phyloP scores from a whole-genome alignment of 495 filamentous ascomycete genomes.

The Daldinia vernicosa region DNA sequence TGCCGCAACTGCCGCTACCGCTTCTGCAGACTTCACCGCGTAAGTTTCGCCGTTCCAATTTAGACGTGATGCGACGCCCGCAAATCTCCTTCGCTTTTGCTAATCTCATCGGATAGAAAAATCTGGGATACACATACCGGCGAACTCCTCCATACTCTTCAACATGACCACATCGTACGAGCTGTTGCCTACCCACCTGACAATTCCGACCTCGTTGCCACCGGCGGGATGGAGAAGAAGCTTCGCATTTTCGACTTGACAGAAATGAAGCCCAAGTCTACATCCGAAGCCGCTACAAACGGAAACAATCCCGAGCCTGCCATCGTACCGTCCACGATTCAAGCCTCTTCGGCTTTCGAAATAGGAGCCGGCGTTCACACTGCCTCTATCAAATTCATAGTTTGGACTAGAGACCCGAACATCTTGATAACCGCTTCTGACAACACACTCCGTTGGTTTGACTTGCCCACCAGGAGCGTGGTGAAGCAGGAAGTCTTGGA shows the following conservation, averaged over 20 bases:
- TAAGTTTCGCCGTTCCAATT: constrained; percentile 52
- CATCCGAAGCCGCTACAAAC: constrained; percentile 33
- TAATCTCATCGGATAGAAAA: constrained; percentile 64
- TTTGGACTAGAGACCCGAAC: constrained; percentile 89
- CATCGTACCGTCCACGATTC: constrained; percentile 51
- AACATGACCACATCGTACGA: constrained; percentile 93
- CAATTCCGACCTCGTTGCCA: constrained; percentile 80
- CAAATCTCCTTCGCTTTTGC: background rate
- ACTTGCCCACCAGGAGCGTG: constrained; percentile 76
- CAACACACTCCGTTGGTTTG: constrained; percentile 93
- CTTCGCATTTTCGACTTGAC: constrained; percentile 91
- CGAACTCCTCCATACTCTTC: constrained; percentile 85
- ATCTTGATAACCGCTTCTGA: constrained; percentile 90
- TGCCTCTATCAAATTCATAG: constrained; percentile 90
- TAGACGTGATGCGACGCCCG: background rate
- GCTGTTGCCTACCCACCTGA: constrained; percentile 89
- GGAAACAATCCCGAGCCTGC: constrained; percentile 29
- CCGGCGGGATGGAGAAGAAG: constrained; percentile 95
- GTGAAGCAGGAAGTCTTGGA: constrained; percentile 77
- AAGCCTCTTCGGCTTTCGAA: constrained; percentile 72
- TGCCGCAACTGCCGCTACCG: constrained; percentile 87
- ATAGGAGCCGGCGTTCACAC: constrained; percentile 84
- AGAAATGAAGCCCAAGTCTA: constrained; percentile 46
- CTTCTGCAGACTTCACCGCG: constrained; percentile 95
- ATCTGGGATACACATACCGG: constrained; percentile 97